phyloP scores from a whole-genome alignment of 2,329 filamentous ascomycete genomes.

The Fusarium algeriense region DNA sequence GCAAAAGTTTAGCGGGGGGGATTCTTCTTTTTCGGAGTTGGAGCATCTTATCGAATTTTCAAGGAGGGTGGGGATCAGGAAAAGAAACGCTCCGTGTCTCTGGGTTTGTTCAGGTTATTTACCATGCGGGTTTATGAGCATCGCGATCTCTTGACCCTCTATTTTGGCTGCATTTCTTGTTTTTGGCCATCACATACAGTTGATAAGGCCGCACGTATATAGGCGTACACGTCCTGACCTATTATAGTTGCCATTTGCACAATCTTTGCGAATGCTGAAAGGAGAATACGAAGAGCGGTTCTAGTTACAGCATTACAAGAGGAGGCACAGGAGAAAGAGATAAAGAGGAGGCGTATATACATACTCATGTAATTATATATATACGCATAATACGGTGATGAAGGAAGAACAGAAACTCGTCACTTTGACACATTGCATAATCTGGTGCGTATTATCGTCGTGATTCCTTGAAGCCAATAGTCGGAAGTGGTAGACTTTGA shows the following conservation, averaged over 20 bases:
- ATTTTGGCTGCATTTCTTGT: constrained; percentile 1
- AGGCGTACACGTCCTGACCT: constrained; percentile 31
- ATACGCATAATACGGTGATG: constrained; percentile 37
- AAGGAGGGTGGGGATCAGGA: constrained; percentile 11
- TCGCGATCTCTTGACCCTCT: constrained; percentile 1
- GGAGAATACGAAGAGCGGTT: neutral
- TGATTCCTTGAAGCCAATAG: neutral
- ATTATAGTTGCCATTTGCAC: constrained; percentile 3
- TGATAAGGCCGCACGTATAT: constrained; percentile 15
- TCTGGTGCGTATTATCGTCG: no score
- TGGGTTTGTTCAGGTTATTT: constrained; percentile 13
- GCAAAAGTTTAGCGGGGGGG: constrained; percentile 40
- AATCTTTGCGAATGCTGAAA: neutral
- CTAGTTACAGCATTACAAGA: constrained; percentile 2
- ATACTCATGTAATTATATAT: constrained; percentile 41
- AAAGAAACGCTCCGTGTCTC: constrained; percentile 24
- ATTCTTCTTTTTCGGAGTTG: constrained; percentile 28
- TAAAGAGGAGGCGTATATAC: constrained; percentile 25
- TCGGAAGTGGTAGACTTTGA: no score
- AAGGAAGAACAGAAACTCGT: constrained; percentile 34
- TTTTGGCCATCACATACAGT: constrained; percentile 8
- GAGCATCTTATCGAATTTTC: constrained; percentile 14
- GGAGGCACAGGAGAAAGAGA: neutral
- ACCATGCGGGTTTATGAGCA: constrained; percentile 2
- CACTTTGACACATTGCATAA: neutral